These are phyloP conservation scores for Lactarius sp. DNA, from an alignment of 768 basidiomycete genomes.

Conservation along the genomic window DNA sequence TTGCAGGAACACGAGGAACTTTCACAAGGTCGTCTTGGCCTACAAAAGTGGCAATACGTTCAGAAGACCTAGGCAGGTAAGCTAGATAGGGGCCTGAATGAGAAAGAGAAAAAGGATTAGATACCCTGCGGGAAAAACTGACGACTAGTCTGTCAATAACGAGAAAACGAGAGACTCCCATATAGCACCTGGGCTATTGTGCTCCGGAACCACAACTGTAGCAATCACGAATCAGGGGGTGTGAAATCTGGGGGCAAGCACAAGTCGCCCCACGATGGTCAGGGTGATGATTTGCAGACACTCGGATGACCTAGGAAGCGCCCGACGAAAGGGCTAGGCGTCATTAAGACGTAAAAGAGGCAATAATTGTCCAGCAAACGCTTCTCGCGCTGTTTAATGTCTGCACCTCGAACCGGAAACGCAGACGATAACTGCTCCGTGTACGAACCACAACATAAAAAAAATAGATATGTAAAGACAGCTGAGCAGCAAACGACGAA, in stretches of 20 bases:
- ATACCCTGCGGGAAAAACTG: background rate
- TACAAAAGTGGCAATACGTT: background rate
- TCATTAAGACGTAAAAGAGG: slow-evolving; percentile 20
- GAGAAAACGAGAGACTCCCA: slow-evolving; percentile 4
- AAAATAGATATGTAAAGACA: background rate
- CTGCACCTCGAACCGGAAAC: background rate
- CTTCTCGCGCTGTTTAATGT: background rate
- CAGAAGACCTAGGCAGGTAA: background rate
- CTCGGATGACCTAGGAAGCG: slow-evolving; percentile 1
- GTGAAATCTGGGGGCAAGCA: background rate
- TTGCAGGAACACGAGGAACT: background rate
- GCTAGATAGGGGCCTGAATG: background rate
- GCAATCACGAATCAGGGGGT: background rate
- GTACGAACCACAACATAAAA: background rate
- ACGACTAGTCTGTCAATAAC: background rate
- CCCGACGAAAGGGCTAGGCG: background rate
- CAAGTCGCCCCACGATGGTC: background rate
- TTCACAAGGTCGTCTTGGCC: background rate
- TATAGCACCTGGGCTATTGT: background rate
- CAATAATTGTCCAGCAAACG: background rate
- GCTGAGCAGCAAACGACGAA: background rate
- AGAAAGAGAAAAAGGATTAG: background rate
- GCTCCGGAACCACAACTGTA: background rate
- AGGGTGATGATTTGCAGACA: background rate
- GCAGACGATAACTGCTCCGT: background rate